These are phyloP conservation scores for Wickerhamiella spandovensis DNA, from an alignment of 805 yeast species.

Conservation along the genomic window DNA sequence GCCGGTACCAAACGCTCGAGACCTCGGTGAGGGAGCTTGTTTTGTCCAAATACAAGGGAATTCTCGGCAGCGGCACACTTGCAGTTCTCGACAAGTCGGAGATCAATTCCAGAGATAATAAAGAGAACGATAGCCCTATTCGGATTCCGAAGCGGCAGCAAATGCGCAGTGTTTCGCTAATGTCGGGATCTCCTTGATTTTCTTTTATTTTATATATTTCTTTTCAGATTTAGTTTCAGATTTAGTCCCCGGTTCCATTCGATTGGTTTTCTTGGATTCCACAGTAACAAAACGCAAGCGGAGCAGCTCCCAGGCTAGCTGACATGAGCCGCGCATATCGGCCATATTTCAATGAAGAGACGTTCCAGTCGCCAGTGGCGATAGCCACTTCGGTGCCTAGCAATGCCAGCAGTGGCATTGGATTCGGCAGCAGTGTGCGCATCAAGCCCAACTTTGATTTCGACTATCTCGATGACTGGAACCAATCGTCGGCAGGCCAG, in stretches of 20 bases:
- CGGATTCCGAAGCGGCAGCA: not conserved
- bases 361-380: slow-evolving; percentile 2
- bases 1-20: slow-evolving; percentile 12
- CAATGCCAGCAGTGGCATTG: not conserved
- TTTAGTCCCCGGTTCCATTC: too few relatives aligned
- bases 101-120: not conserved
- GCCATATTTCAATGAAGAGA: slow-evolving; percentile 1
- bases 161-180: not conserved
- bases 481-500: slow-evolving; percentile 41
- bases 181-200: not conserved
- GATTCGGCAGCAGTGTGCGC: not conserved
- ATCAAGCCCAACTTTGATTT: slow-evolving; percentile 4
- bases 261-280: too few relatives aligned
- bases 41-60: slow-evolving; percentile 14
- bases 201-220: not conserved
- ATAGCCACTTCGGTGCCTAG: not conserved
- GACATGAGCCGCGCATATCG: slow-evolving; percentile 2
- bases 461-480: slow-evolving; percentile 22
- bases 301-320: not conserved
- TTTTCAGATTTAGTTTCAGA: too few relatives aligned
- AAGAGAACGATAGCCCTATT: not conserved
- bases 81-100: not conserved
- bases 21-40: slow-evolving; percentile 13
- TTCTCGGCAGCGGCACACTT: slow-evolving; percentile 14
- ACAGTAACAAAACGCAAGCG: too few relatives aligned